Base-by-base conservation (phyloP, 495 filamentous ascomycete species). In the Neurospora sp. region DNA sequence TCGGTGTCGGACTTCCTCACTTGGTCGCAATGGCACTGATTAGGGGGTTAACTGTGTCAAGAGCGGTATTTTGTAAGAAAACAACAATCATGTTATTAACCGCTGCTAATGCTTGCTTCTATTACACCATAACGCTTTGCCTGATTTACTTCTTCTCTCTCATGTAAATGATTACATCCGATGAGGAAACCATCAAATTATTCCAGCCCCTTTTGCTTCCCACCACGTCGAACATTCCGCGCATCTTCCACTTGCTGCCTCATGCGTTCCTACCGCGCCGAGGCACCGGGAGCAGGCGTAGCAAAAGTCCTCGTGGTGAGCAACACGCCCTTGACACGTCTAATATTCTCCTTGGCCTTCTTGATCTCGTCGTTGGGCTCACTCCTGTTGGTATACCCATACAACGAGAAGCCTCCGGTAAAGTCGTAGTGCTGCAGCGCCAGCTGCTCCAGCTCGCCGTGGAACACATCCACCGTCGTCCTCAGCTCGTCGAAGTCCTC, bases 281-380 rank as follows among this genome's bases (percentile, higher is more conserved):
- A 35, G 53, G 27, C 1, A 27, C 22, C 53, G 14, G 53, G 27
- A 61, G 53, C 22, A 16, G 76, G 71, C 38, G 79, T 75, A 8
- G 89, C 88, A 76, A 91, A 90, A 74, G 83, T 89, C 78, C 89
- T 85, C 20, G 94, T 90, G 84, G 91, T 95, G 79, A 99, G 77
- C 80, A 99, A 83, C 68, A 94, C 91, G 20, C 96, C 95, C 85
- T 99, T 99, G n/a, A 98, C 89, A 74, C 93, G 88, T 69, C 94
- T 85, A 73, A 99, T 97, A 78, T 96, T 93, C 31, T 90, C 87
- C 82, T 91, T 94, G 18, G 96, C 88, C 78, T 85, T 88, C 38
- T 88, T 87, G 73, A 97, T 91, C 74, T 91, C 91, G 79, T 97
- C 95, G 44, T 94, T 87, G 4, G 81, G 80, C 77, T 90, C 88